These are phyloP conservation scores for Bretschneidera sinensis DNA, from an alignment of 345 rosid species.

Conservation along the genomic window DNA sequence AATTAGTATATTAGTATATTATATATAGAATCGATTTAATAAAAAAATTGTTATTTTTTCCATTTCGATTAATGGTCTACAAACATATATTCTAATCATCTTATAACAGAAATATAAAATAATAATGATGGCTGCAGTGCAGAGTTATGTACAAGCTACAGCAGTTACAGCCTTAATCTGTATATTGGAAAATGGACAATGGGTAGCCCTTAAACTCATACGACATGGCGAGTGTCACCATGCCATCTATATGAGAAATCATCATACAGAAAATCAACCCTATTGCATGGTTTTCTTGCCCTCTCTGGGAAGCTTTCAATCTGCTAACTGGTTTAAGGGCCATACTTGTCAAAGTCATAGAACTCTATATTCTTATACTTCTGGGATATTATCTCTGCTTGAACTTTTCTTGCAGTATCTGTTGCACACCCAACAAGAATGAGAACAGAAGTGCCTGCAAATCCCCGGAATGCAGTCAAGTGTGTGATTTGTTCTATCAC, in stretches of 20 bases:
- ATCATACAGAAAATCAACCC: too few species aligned
- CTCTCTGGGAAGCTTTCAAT: not conserved
- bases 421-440: conserved; percentile 99
- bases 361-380: conserved; percentile 94
- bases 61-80: too few species aligned
- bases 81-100: too few species aligned
- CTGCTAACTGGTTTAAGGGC: too few species aligned
- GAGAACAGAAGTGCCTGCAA: conserved; percentile 96
- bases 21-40: too few species aligned
- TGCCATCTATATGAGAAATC: not conserved
- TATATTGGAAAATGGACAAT: not conserved
- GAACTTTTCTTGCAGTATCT: conserved; percentile 93
- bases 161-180: not conserved
- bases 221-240: too few species aligned
- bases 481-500: conserved; percentile 81
- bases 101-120: too few species aligned
- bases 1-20: too few species aligned
- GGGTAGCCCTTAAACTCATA: not conserved
- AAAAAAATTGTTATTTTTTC: too few species aligned
- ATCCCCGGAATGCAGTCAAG: conserved; percentile 96
- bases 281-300: not conserved
- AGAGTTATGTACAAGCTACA: not conserved
- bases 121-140: not conserved
- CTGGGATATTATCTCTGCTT: conserved; percentile 92
- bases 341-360: conserved; percentile 58